Base-by-base conservation (phyloP, 345 rosid species). In the Salix purpurea region DNA sequence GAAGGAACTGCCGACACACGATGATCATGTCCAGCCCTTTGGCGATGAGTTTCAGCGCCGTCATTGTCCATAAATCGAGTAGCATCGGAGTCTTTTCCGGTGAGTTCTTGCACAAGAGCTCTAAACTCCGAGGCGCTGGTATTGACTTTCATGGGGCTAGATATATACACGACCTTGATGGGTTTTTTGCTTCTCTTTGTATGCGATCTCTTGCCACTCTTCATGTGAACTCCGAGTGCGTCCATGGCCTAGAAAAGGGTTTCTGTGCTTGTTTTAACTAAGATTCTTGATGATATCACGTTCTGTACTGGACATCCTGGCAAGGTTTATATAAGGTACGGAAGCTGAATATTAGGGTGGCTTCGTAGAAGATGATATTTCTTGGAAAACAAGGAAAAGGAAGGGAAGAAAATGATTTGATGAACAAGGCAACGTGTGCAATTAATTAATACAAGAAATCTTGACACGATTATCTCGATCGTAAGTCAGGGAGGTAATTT, bases 71-170 rank as follows among this genome's bases (percentile, higher is more conserved):
- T 77, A 44, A 80, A 50, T 13, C 82, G 50, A 2, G 86, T 85
- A 30, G 86, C 77, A 44, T 94, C 94, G 21, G 97, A 92, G 79
- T 93, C 90, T 75, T 91, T 90, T 0, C 98, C 97, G 15, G 98
- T 93, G 72, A 93, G 98, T 67, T 91, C 90, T 78, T 93, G 97
- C 7, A 93, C 98, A 30, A 89, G 81, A 75, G 91, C 95, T 78
- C 98, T 87, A 24, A 93, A 93, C 68, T 89, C 78, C 0, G 98
- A 86, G 4, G 97, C 95, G 66, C 90, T 86, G 13, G 91, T 89
- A 65, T 83, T 42, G n/a, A 93, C 88, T 84, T 83, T 93, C 94
- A 91, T 86, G 34, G 98, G 97, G 78, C 83, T 91, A 0, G 95
- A 93, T 30, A 93, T 93, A 84, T 93, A 90, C 68, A 91, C 92